Base-by-base conservation (phyloP, 306 rosid species). In the Rosa lucieae region DNA sequence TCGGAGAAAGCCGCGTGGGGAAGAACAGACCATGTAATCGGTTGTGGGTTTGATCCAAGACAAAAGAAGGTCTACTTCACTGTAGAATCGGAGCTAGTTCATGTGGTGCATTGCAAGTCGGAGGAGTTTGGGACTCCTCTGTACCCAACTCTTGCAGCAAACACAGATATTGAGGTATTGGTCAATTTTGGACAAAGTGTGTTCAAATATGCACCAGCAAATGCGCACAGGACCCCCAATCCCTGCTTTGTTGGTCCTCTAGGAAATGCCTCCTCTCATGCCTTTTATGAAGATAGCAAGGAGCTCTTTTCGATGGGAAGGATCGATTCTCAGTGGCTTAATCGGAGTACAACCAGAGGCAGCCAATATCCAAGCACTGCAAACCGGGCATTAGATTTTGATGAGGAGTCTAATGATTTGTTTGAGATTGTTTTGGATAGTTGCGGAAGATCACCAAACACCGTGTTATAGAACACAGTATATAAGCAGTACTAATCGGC, bases 291-390 rank as follows among this genome's bases (percentile, higher is more conserved):
- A 80, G 99, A 93, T 65, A 93, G 97, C 84, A 89, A 83, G 76
- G 99, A 95, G 82, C 93, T 95, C 10, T 95, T 95, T 86, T 95
- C 99, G 37, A 91, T 93, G 98, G 94, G 89, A 69, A 87, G 91
- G 84, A 91, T 95, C 29, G 98, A 95, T 73, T 83, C 99, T 66
- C 95, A 89, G 77, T 87, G 95, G 91, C 85, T 76, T 56, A 81
- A 89, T 72, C 70, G 80, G 29, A 23, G 83, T 4, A 42, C 85
- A 55, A 56, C 80, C 23, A 91, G 74, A 85, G 89, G 84, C 67
- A 85, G 56, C 76, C 87, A 77, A 35, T 77, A 75, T 23, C 69
- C 78, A 43, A 71, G 63, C 67, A 69, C 56, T 35, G 73, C 52
- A 29, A 83, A 43, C 74, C 40, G 58, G 43, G 47, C 56, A 6